Evolutionary conservation across 129 eudicot species (phyloP).

Genomic region (Lonicera japonica): DNA sequence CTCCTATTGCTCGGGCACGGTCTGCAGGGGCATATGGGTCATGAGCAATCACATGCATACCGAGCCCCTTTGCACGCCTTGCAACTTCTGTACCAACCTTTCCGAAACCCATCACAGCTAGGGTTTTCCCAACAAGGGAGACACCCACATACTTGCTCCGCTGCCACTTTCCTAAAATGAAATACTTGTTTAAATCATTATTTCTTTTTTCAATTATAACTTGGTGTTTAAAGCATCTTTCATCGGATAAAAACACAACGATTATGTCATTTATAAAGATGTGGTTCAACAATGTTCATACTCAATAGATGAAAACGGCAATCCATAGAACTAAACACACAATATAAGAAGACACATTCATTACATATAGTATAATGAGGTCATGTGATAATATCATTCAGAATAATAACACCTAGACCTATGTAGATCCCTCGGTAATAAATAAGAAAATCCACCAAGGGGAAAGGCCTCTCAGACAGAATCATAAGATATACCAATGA

Average conservation of each 20-base stretch:
- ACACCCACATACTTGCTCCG: slow-evolving; percentile 97
- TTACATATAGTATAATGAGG: no score
- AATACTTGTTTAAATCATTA: not conserved
- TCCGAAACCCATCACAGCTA: slow-evolving; percentile 96
- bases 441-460: no score
- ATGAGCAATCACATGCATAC: slow-evolving; percentile 95
- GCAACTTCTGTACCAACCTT: slow-evolving; percentile 98
- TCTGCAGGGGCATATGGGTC: slow-evolving; percentile 99
- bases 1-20: slow-evolving; percentile 97
- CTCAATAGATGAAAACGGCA: no score
- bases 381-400: not conserved
- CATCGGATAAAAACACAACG: no score
- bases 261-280: no score
- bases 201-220: no score
- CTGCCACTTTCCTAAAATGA: slow-evolving; percentile 74
- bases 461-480: not conserved
- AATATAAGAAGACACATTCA: no score
- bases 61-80: slow-evolving; percentile 96
- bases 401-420: not conserved
- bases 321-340: no score
- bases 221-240: no score
- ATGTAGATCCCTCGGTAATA: not conserved
- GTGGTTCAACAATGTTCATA: no score
- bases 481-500: not conserved
- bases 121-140: slow-evolving; percentile 97